These are phyloP conservation scores for Thielaviopsis populi DNA, from an alignment of 2,329 filamentous ascomycete species.

Conservation along the genomic window DNA sequence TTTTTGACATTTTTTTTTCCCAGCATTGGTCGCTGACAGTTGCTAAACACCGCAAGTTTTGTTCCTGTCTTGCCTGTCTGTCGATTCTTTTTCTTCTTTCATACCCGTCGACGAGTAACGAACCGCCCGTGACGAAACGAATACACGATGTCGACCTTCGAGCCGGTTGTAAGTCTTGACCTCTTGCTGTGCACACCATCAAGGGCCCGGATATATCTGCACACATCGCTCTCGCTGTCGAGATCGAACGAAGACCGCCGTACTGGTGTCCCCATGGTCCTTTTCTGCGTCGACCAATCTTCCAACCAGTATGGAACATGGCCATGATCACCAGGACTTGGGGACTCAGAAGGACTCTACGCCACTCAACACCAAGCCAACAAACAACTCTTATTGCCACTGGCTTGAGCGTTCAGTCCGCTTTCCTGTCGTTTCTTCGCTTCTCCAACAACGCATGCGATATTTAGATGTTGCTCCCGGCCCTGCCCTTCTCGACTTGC, in stretches of 20 bases:
- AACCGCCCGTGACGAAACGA: slow-evolving; percentile 24
- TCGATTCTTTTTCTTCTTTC: slow-evolving; percentile 23
- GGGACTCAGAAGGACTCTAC: neutral
- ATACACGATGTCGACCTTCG: slow-evolving; percentile 52
- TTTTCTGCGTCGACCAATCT: neutral
- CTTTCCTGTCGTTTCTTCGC: neutral
- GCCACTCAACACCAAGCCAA: neutral
- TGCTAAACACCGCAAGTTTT: slow-evolving; percentile 15
- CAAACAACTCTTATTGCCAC: neutral
- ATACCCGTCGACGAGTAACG: slow-evolving; percentile 23
- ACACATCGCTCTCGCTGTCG: slow-evolving; percentile 6
- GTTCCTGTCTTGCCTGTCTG: slow-evolving; percentile 13
- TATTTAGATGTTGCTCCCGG: slow-evolving; percentile 5
- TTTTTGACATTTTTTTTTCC: slow-evolving; percentile 15
- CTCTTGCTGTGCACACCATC: slow-evolving; percentile 11
- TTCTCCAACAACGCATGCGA: neutral
- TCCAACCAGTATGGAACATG: neutral
- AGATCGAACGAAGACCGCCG: neutral
- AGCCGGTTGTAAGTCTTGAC: slow-evolving; percentile 49
- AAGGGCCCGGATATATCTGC: slow-evolving; percentile 9
- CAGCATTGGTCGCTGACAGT: slow-evolving; percentile 8
- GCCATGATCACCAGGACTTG: neutral
- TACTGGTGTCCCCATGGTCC: neutral
- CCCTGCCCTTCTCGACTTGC: neutral
- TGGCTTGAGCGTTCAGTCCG: neutral